Conservation (phyloP, 2,329 filamentous ascomycete genomes). For the Beauveria scarabaeidicola region DNA sequence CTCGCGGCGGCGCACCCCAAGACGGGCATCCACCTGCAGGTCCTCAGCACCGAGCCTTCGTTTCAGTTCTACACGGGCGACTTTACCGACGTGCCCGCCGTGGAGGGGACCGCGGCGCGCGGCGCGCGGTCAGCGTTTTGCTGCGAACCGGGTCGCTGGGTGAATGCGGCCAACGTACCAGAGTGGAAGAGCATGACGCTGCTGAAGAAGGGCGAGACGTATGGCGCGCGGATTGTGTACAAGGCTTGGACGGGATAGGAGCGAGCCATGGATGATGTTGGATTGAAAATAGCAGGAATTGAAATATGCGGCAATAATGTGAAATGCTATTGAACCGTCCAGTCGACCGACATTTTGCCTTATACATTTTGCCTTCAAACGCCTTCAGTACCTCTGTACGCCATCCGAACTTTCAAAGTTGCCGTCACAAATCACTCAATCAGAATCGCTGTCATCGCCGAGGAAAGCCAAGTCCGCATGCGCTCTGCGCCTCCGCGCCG, state of each 20-base stretch:
- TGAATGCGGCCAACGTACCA: constrained; percentile 77
- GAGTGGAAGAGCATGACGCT: constrained; percentile 73
- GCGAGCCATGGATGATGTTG: neutral
- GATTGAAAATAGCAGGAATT: neutral
- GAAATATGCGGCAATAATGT: neutral
- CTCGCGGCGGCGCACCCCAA: constrained; percentile 65
- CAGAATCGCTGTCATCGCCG: constrained; percentile 59
- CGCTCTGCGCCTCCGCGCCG: constrained; percentile 38
- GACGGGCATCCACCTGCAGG: constrained; percentile 72
- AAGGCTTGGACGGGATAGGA: constrained; percentile 65
- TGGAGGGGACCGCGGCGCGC: constrained; percentile 54
- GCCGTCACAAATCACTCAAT: constrained; percentile 24
- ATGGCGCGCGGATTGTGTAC: constrained; percentile 75
- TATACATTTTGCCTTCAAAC: neutral
- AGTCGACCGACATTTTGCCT: neutral
- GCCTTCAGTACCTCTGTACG: constrained; percentile 1
- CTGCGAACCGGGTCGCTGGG: constrained; percentile 83
- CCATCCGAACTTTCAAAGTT: neutral
- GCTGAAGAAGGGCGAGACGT: constrained; percentile 76
- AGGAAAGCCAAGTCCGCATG: constrained; percentile 56
- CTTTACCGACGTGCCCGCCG: constrained; percentile 67
- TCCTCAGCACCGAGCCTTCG: constrained; percentile 83
- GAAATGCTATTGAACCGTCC: neutral
- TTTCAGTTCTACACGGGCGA: constrained; percentile 97
- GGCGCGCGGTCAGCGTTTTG: constrained; percentile 71